Conservation (phyloP, 148 eudicot species). For the Rhododendron vialii region DNA sequence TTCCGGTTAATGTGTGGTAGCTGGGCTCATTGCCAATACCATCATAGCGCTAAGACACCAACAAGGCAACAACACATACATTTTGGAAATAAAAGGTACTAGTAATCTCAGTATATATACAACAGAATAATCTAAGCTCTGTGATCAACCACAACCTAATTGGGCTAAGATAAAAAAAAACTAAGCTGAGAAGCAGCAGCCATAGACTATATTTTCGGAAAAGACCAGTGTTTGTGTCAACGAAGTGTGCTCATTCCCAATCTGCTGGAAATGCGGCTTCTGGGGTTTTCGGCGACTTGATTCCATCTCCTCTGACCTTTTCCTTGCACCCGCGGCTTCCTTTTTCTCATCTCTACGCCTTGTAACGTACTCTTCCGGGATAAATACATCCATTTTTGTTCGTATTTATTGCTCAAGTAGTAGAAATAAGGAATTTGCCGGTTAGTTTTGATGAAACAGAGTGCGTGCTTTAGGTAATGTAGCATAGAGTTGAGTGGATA, state of each 20-base stretch:
- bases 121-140: not conserved
- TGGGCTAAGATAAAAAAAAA: not conserved
- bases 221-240: not conserved
- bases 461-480: not conserved
- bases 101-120: not conserved
- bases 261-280: not conserved
- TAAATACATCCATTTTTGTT: slow-evolving; percentile 30
- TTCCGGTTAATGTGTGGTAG: too few relatives aligned
- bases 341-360: slow-evolving; percentile 28
- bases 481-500: not conserved
- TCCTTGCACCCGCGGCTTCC: not conserved
- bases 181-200: slow-evolving; percentile 14
- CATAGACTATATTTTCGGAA: not conserved
- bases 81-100: not conserved
- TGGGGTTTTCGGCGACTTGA: not conserved
- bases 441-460: not conserved
- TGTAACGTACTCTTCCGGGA: slow-evolving; percentile 30
- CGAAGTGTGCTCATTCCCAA: not conserved
- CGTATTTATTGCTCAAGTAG: not conserved
- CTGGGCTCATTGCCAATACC: too few relatives aligned
- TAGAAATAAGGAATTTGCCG: not conserved
- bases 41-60: too few relatives aligned
- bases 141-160: not conserved
- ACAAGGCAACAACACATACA: not conserved
- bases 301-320: not conserved